Evolutionary conservation across 371 early-diverging fungal genomes (phyloP).

Genomic region (Fennellomyces sp.): DNA sequence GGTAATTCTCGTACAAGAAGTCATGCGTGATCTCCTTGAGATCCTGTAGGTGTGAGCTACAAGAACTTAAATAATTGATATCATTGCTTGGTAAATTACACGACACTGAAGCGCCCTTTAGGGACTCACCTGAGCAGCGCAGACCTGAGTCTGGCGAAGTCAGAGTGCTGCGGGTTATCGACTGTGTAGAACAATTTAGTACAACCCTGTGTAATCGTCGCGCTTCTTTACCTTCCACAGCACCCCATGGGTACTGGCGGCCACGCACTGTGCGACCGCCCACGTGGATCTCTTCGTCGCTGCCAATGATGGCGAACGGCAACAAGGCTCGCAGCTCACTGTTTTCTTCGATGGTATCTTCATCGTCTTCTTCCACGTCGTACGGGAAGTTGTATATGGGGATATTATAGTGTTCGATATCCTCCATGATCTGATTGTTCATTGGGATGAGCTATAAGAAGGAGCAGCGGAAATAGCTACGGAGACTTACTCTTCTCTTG

Average conservation of each 20-base stretch:
- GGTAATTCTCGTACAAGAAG: slow-evolving; percentile 88
- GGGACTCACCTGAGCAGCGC: slow-evolving; percentile 73
- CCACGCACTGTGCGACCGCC: slow-evolving; percentile 85
- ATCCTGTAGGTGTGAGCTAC: slow-evolving; percentile 91
- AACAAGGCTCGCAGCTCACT: slow-evolving; percentile 86
- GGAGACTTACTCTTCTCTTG: slow-evolving; percentile 72
- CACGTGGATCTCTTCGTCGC: slow-evolving; percentile 88
- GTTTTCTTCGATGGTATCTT: slow-evolving; percentile 96
- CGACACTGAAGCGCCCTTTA: background rate
- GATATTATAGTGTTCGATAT: slow-evolving; percentile 90
- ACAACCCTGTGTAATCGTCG: background rate
- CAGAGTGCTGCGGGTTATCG: slow-evolving; percentile 91
- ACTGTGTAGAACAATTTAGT: slow-evolving; percentile 37
- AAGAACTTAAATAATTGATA: slow-evolving; percentile 9
- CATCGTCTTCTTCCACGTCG: slow-evolving; percentile 80
- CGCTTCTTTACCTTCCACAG: slow-evolving; percentile 76
- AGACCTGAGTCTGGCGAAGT: slow-evolving; percentile 95
- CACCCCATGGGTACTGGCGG: slow-evolving; percentile 99
- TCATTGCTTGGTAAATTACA: background rate
- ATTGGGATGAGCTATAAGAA: background rate
- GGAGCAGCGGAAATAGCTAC: background rate
- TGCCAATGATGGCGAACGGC: slow-evolving; percentile 97
- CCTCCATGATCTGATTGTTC: slow-evolving; percentile 80
- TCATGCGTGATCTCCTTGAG: slow-evolving; percentile 88
- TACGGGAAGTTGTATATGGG: slow-evolving; percentile 89